These are phyloP conservation scores for Rhizophora mangle DNA, from an alignment of 345 rosid species.

Conservation along the genomic window DNA sequence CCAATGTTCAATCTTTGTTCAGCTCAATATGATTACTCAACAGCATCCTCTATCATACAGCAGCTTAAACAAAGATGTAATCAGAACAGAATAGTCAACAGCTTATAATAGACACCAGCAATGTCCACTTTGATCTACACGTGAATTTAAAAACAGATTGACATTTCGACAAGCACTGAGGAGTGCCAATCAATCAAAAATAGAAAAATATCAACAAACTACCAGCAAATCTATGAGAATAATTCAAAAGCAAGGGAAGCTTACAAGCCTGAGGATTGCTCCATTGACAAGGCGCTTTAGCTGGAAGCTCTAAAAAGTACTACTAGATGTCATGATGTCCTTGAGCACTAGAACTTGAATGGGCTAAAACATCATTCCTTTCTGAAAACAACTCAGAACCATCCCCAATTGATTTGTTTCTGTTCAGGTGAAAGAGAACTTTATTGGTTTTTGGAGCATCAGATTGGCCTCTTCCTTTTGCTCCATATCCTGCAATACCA, in stretches of 20 bases:
- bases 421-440: slow-evolving; percentile 13
- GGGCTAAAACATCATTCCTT: slow-evolving; percentile 17
- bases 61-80: slow-evolving; percentile 13
- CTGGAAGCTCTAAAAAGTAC: neutral
- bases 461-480: slow-evolving; percentile 26
- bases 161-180: slow-evolving; percentile 19
- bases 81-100: slow-evolving; percentile 8
- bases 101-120: slow-evolving; percentile 30
- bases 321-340: slow-evolving; percentile 20
- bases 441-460: slow-evolving; percentile 15
- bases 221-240: slow-evolving; percentile 23
- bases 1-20: neutral
- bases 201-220: slow-evolving; percentile 17
- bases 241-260: slow-evolving; percentile 30
- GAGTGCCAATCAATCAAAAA: slow-evolving; percentile 5
- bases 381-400: slow-evolving; percentile 28
- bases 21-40: slow-evolving; percentile 1
- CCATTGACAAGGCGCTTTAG: slow-evolving; percentile 14
- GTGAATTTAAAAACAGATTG: slow-evolving; percentile 16
- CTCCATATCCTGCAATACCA: slow-evolving; percentile 32
- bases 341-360: slow-evolving; percentile 19
- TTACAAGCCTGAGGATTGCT: slow-evolving; percentile 23
- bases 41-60: slow-evolving; percentile 13
- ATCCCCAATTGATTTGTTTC: slow-evolving; percentile 38
- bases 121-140: slow-evolving; percentile 30